These are phyloP conservation scores for Agaricus sinodeliciosus DNA, from an alignment of 768 basidiomycete species.

Conservation along the genomic window DNA sequence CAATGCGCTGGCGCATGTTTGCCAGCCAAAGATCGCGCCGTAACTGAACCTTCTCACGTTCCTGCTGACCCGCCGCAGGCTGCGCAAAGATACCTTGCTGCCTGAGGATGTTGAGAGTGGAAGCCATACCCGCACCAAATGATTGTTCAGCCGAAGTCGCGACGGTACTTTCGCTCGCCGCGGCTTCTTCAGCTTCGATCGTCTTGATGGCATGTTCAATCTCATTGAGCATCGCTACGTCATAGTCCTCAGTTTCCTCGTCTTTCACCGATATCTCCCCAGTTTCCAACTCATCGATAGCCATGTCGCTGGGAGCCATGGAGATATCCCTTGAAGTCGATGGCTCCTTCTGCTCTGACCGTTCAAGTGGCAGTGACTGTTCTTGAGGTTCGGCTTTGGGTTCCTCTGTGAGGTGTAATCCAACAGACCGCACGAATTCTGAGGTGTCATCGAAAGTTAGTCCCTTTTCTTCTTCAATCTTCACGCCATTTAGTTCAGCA, in stretches of 20 bases:
- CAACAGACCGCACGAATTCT: conserved; percentile 88
- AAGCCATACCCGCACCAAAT: conserved; percentile 79
- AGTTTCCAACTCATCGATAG: conserved; percentile 71
- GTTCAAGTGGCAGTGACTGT: conserved; percentile 10
- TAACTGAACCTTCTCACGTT: conserved; percentile 77
- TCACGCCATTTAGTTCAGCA: conserved; percentile 29
- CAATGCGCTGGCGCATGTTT: conserved; percentile 67
- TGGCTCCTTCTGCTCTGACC: conserved; percentile 7
- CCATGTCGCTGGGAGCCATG: conserved; percentile 53
- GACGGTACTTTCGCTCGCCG: conserved; percentile 22
- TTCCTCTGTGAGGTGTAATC: conserved; percentile 50
- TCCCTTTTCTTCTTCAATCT: conserved; percentile 41
- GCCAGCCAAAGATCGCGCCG: conserved; percentile 90
- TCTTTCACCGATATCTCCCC: conserved; percentile 77
- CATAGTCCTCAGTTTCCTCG: conserved; percentile 68
- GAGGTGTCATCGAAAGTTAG: conserved; percentile 95
- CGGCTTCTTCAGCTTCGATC: conserved; percentile 45
- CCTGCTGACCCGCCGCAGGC: conserved; percentile 52
- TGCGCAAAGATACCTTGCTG: conserved; percentile 85
- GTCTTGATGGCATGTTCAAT: conserved; percentile 66
- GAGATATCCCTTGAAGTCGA: conserved; percentile 48
- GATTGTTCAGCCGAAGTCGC: conserved; percentile 77
- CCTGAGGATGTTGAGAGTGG: conserved; percentile 81
- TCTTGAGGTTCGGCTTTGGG: conserved; percentile 43
- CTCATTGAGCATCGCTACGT: conserved; percentile 67